phyloP scores from a whole-genome alignment of 176 grass and related monocot species.

The Otatea glauca region DNA sequence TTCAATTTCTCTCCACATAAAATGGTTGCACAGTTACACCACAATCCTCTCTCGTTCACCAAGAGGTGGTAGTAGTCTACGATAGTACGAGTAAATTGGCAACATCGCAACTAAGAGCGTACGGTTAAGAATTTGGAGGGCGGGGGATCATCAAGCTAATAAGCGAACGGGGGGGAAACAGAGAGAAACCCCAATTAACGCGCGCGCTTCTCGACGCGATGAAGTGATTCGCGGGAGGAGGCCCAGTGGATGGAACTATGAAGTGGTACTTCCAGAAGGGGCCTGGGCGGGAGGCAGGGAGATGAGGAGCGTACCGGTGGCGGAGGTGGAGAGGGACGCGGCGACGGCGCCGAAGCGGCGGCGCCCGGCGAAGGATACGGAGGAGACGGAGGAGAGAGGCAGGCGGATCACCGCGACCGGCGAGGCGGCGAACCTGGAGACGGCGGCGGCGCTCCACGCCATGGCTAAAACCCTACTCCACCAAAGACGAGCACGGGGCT shows the following conservation, averaged over 20 bases:
- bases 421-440: conserved; percentile 46
- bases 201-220: neutral
- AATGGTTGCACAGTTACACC: neutral
- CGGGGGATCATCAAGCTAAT: neutral
- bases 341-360: conserved; percentile 46
- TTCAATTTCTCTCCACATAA: neutral
- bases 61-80: neutral
- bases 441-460: conserved; percentile 66
- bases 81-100: neutral
- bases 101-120: neutral
- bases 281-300: neutral
- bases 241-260: no score
- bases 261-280: neutral
- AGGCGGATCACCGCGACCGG: conserved; percentile 24
- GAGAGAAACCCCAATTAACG: neutral
- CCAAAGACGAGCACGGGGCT: neutral
- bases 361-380: conserved; percentile 42
- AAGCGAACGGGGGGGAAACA: no score
- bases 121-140: neutral
- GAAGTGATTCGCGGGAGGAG: neutral
- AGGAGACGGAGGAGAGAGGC: conserved; percentile 47
- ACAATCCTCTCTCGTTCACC: neutral
- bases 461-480: conserved; percentile 57
- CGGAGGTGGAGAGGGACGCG: conserved; percentile 62
- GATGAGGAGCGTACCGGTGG: conserved; percentile 45